phyloP scores from a whole-genome alignment of 2,329 filamentous ascomycete species.

The Colletotrichum sp. region DNA sequence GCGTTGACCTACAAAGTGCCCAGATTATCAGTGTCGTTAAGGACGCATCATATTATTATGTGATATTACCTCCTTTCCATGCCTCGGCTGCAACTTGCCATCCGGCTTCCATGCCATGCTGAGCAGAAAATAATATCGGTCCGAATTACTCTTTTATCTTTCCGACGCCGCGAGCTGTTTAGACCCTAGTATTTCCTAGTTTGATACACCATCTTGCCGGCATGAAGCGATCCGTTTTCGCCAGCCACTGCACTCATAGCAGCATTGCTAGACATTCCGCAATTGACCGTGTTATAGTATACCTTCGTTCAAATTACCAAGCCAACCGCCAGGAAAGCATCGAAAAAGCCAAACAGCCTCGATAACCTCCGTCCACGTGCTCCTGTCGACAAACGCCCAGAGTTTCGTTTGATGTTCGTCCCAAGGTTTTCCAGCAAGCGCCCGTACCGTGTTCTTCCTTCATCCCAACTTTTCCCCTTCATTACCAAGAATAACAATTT shows the following conservation, averaged over 20 bases:
- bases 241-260: not conserved
- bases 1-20: not conserved
- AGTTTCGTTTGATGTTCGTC: conserved; percentile 17
- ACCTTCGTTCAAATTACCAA: not conserved
- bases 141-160: not conserved
- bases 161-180: not conserved
- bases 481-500: not conserved
- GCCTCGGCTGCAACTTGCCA: not conserved
- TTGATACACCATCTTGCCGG: too few species aligned
- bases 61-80: not conserved
- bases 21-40: not conserved
- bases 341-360: not conserved
- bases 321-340: not conserved
- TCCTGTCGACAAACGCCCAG: not conserved
- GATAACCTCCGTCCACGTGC: not conserved
- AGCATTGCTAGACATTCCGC: too few species aligned
- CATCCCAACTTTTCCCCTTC: too few species aligned
- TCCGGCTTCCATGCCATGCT: not conserved
- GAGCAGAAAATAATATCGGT: not conserved
- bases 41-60: not conserved
- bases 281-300: too few species aligned
- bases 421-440: not conserved
- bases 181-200: too few species aligned
- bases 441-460: not conserved
- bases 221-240: not conserved